Conservation (phyloP, 2,329 filamentous ascomycete genomes). For the Didymellaceae sp. region DNA sequence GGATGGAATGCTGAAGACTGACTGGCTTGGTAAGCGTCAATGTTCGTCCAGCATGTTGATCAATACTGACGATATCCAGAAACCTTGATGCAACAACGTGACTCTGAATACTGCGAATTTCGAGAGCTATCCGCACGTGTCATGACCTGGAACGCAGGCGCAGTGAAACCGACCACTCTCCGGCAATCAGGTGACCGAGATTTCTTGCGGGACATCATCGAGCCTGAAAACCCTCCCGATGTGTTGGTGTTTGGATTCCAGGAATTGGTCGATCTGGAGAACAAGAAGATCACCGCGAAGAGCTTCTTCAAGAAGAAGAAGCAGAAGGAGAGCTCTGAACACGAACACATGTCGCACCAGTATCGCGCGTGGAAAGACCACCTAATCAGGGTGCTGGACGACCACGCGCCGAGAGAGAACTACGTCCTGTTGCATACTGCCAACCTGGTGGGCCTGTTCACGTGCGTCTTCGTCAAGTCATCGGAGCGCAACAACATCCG, state of each 20-base stretch:
- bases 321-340: slow-evolving; percentile 82
- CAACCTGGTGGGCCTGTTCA: slow-evolving; percentile 92
- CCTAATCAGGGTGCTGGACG: slow-evolving; percentile 79
- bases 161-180: slow-evolving; percentile 86
- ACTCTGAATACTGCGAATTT: slow-evolving; percentile 84
- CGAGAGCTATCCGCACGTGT: slow-evolving; percentile 79
- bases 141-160: slow-evolving; percentile 96
- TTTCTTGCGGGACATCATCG: slow-evolving; percentile 83
- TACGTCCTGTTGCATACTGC: slow-evolving; percentile 90
- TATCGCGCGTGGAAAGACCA: slow-evolving; percentile 97
- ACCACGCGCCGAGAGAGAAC: slow-evolving; percentile 77
- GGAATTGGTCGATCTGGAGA: slow-evolving; percentile 95
- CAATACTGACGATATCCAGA: slow-evolving; percentile 56
- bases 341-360: slow-evolving; percentile 93
- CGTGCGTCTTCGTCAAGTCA: slow-evolving; percentile 91
- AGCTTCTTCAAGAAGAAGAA: slow-evolving; percentile 80
- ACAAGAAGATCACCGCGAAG: slow-evolving; percentile 97
- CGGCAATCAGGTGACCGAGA: slow-evolving; percentile 73
- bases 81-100: slow-evolving; percentile 81
- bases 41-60: not conserved
- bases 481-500: slow-evolving; percentile 77
- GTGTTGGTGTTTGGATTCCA: slow-evolving; percentile 97
- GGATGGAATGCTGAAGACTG: slow-evolving; percentile 92
- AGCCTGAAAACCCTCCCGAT: slow-evolving; percentile 79
- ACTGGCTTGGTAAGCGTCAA: slow-evolving; percentile 74